Conservation (phyloP, 2,329 filamentous ascomycete species). For the Penicillium sp. region DNA sequence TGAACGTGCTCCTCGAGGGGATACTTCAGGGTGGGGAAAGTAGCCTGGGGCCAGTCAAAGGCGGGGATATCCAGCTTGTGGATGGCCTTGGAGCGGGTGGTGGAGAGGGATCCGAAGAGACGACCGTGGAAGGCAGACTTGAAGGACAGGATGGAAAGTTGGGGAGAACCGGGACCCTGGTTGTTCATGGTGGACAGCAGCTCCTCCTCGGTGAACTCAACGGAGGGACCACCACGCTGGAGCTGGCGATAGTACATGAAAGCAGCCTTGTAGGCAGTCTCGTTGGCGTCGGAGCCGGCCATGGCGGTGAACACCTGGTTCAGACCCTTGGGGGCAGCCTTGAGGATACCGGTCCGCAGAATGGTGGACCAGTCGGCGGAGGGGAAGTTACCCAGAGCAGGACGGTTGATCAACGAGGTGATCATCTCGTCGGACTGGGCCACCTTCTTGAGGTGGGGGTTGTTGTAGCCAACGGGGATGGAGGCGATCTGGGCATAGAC, state of each 20-base stretch:
- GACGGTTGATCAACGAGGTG: slow-evolving; percentile 81
- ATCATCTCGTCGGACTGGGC: slow-evolving; percentile 79
- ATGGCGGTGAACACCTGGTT: slow-evolving; percentile 90
- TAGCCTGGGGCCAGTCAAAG: slow-evolving; percentile 92
- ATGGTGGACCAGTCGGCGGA: slow-evolving; percentile 81
- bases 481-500: slow-evolving; percentile 89
- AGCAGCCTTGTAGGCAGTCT: slow-evolving; percentile 91
- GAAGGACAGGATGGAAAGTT: slow-evolving; percentile 87
- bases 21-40: slow-evolving; percentile 85
- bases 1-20: slow-evolving; percentile 77
- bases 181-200: slow-evolving; percentile 78
- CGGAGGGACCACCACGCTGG: slow-evolving; percentile 75
- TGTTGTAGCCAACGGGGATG: slow-evolving; percentile 92
- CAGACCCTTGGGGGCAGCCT: slow-evolving; percentile 79
- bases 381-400: slow-evolving; percentile 89
- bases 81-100: slow-evolving; percentile 88
- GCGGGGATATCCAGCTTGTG: slow-evolving; percentile 95
- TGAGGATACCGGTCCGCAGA: slow-evolving; percentile 78
- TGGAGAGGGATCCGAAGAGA: slow-evolving; percentile 83
- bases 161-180: slow-evolving; percentile 74
- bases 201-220: slow-evolving; percentile 80
- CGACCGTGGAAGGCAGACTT: slow-evolving; percentile 88
- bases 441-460: slow-evolving; percentile 71
- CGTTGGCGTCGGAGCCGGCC: slow-evolving; percentile 89
- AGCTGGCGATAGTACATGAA: slow-evolving; percentile 89